Percentiles rank a stretch among this genome's conserved stretches.
phyloP scores from a whole-genome alignment of 805 yeast genomes.

The Scheffersomyces spartinae region DNA sequence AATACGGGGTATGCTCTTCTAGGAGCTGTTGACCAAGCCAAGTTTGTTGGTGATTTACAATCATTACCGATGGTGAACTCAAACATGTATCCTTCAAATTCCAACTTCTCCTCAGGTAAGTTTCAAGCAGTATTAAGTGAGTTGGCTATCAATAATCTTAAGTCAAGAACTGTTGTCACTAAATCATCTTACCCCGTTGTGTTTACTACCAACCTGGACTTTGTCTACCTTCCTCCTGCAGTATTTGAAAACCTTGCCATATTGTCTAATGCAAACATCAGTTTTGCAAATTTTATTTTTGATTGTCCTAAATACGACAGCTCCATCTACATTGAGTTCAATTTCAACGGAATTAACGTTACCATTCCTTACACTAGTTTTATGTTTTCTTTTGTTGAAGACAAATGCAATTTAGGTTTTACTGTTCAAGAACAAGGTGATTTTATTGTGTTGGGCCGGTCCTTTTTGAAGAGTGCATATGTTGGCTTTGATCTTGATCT shows the following conservation, averaged over 20 bases:
- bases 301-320: constrained; percentile 28
- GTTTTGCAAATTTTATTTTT: constrained; percentile 32
- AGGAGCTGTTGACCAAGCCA: constrained; percentile 35
- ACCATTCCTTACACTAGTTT: constrained; percentile 43
- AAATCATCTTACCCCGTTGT: constrained; percentile 11
- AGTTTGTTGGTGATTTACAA: constrained; percentile 20
- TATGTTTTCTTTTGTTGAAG: no score
- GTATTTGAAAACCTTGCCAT: constrained; percentile 23
- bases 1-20: no score
- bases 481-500: constrained; percentile 54
- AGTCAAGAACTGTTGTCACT: constrained; percentile 8
- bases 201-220: constrained; percentile 25
- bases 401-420: no score
- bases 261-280: constrained; percentile 31
- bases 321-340: constrained; percentile 24
- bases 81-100: no score
- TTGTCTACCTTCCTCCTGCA: constrained; percentile 30
- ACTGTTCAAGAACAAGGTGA: no score
- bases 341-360: constrained; percentile 49
- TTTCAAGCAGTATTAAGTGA: constrained; percentile 18
- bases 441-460: constrained; percentile 55
- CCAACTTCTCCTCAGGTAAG: constrained; percentile 9
- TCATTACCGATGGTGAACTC: constrained; percentile 24
- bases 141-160: constrained; percentile 11
- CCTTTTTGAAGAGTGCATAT: constrained; percentile 51